Base-by-base conservation (phyloP, 768 basidiomycete genomes). In the Plicaturopsis crispa region DNA sequence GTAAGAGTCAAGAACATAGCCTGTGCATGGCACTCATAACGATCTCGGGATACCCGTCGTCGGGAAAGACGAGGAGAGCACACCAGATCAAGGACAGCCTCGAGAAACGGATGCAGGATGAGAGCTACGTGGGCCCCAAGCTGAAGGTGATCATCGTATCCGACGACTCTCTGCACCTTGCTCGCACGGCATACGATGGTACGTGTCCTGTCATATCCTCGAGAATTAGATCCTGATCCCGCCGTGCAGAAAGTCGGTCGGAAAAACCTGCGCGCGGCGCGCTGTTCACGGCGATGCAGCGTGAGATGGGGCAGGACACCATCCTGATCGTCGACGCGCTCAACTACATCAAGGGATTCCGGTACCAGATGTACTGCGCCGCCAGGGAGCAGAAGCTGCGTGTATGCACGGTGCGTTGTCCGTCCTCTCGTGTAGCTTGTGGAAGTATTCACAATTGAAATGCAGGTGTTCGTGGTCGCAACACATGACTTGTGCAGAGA, bases 321-420 rank as follows among this genome's bases (percentile, higher is more conserved):
- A 77, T 97, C 50, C 70, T 96, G 41, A 85, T 99, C 48, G 72
- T 92, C 44, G 96, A 99, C 53, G 78, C 82, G 11, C 72, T 86
- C 48, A 98, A 98, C 54, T 97, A 99, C 61, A 98, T 98, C 71
- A 98, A 99, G 57, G 94, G 94, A 8, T 96, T 91, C 55, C 80
- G 96, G 21, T 99, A 99, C 60, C 96, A 99, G 58, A 80, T 99
- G 65, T 96, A 97, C 55, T 97, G 94, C 53, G 88, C 89, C 1
- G 93, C 92, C 4, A 67, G 91, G 36, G 96, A 99, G 54, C 72
- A 80, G 47, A 84, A 83, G 48, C 67, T 90, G 19, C 69, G 93
- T 23, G 78, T 84, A 4, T 90, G 86, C 58, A 97, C 96, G 33
- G 93, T 96, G 48, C 49, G 77, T 50, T 24, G 17, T 36, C 32